Conservation (phyloP, 1,284 basidiomycete genomes). For the Apiotrichum veenhuisii region DNA sequence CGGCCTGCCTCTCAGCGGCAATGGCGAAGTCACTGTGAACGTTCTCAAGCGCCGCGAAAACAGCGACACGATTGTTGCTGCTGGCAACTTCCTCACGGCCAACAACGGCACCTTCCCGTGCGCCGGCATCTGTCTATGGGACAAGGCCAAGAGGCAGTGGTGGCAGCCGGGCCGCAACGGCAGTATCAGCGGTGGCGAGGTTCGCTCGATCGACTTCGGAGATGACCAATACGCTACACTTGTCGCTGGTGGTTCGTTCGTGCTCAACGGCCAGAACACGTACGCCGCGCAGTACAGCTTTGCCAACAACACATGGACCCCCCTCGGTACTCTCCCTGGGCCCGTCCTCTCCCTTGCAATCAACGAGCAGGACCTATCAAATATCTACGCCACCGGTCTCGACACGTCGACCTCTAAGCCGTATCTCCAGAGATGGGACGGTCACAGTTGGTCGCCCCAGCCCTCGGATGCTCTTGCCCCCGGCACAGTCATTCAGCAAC, state of each 20-base stretch:
- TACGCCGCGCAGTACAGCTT: constrained; percentile 71
- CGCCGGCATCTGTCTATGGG: constrained; percentile 73
- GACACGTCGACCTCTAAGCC: constrained; percentile 60
- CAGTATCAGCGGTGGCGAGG: constrained; percentile 71
- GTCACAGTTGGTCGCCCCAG: constrained; percentile 64
- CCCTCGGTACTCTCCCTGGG: constrained; percentile 68
- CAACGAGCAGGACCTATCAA: constrained; percentile 73
- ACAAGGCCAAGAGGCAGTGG: constrained; percentile 70
- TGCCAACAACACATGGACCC: constrained; percentile 63
- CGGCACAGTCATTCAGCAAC: constrained; percentile 61
- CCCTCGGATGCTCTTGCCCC: constrained; percentile 52
- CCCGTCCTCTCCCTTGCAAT: constrained; percentile 84
- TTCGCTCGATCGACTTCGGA: constrained; percentile 61
- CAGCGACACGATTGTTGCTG: constrained; percentile 68
- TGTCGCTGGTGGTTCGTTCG: constrained; percentile 70
- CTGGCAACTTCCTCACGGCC: constrained; percentile 76
- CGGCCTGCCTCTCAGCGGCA: constrained; percentile 50
- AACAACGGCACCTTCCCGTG: constrained; percentile 65
- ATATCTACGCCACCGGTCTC: constrained; percentile 86
- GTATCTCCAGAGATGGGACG: constrained; percentile 80
- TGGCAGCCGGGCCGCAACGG: constrained; percentile 61
- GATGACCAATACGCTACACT: constrained; percentile 58
- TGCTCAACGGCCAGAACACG: constrained; percentile 57
- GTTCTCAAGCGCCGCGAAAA: constrained; percentile 67
- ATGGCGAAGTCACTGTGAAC: constrained; percentile 60